Conservation (phyloP, 2,329 filamentous ascomycete genomes). For the Aspergillus cejpii region DNA sequence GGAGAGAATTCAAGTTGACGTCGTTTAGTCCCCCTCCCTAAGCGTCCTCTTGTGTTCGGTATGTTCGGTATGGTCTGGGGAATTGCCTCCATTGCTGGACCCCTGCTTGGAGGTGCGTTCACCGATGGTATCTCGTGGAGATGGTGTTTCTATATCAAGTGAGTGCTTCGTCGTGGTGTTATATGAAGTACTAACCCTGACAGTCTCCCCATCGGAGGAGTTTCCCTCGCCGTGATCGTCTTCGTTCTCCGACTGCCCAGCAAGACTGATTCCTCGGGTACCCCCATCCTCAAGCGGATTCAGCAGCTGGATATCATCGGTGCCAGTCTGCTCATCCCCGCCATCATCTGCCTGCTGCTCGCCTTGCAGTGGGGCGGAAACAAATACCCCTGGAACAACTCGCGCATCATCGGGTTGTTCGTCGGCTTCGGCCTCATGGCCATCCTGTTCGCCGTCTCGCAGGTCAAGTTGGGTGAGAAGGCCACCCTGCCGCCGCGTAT, state of each 20-base stretch:
- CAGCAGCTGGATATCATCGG: slow-evolving; percentile 36
- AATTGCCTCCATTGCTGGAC: slow-evolving; percentile 43
- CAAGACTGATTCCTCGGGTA: slow-evolving; percentile 24
- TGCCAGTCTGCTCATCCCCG: slow-evolving; percentile 25
- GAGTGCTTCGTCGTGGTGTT: background rate
- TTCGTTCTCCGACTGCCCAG: slow-evolving; percentile 43
- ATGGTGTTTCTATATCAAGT: slow-evolving; percentile 44
- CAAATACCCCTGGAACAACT: slow-evolving; percentile 18
- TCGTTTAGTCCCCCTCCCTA: slow-evolving; percentile 45
- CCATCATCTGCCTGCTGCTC: slow-evolving; percentile 19
- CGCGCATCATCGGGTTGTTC: slow-evolving; percentile 21
- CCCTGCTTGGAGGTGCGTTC: slow-evolving; percentile 42
- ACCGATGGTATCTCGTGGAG: slow-evolving; percentile 37
- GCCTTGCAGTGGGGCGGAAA: slow-evolving; percentile 23
- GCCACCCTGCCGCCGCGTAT: slow-evolving; percentile 48
- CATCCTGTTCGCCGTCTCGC: slow-evolving; percentile 40
- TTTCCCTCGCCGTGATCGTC: slow-evolving; percentile 42
- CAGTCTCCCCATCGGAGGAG: slow-evolving; percentile 35
- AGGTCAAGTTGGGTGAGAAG: slow-evolving; percentile 44
- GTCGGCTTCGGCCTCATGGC: slow-evolving; percentile 23
- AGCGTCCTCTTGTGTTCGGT: slow-evolving; percentile 41
- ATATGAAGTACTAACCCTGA: background rate
- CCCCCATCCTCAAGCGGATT: slow-evolving; percentile 36
- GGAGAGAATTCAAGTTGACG: background rate
- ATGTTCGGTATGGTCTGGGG: slow-evolving; percentile 53